These are phyloP conservation scores for Didymella keratinophila DNA, from an alignment of 2,329 filamentous ascomycete species.

Conservation along the genomic window DNA sequence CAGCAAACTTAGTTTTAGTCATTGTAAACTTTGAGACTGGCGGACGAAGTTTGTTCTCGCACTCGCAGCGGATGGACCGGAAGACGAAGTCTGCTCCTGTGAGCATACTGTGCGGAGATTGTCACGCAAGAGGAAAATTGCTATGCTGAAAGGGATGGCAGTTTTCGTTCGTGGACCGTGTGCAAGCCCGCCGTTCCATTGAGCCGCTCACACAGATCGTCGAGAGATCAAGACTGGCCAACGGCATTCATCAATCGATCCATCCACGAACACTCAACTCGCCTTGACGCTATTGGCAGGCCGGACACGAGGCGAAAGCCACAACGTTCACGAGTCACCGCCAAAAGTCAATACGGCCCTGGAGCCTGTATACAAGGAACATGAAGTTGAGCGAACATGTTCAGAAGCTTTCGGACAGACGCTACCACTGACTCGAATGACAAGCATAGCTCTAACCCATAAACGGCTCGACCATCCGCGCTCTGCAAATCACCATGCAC, in stretches of 20 bases:
- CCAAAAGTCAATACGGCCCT: not conserved
- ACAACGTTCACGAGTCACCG: not conserved
- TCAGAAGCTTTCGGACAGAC: not conserved
- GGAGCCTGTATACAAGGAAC: not conserved
- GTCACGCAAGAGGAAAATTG: not conserved
- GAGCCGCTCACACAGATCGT: not conserved
- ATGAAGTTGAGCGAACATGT: not conserved
- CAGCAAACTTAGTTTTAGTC: not conserved
- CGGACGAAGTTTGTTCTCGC: not conserved
- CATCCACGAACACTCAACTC: not conserved
- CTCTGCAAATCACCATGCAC: conserved; percentile 6
- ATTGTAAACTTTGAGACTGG: not conserved
- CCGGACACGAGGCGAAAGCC: not conserved
- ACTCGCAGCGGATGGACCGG: not conserved
- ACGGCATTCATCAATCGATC: not conserved
- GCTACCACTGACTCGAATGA: not conserved
- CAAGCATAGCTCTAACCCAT: not conserved
- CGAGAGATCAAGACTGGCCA: not conserved
- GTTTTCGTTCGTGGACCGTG: not conserved
- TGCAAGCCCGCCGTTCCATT: not conserved
- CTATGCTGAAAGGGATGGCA: not conserved
- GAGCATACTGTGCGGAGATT: not conserved
- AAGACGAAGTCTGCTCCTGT: not conserved
- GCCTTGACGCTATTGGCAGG: not conserved
- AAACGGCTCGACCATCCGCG: conserved; percentile 13